Evolutionary conservation across 2,329 filamentous ascomycete species (phyloP).

Genomic region (Colletotrichum agaves): DNA sequence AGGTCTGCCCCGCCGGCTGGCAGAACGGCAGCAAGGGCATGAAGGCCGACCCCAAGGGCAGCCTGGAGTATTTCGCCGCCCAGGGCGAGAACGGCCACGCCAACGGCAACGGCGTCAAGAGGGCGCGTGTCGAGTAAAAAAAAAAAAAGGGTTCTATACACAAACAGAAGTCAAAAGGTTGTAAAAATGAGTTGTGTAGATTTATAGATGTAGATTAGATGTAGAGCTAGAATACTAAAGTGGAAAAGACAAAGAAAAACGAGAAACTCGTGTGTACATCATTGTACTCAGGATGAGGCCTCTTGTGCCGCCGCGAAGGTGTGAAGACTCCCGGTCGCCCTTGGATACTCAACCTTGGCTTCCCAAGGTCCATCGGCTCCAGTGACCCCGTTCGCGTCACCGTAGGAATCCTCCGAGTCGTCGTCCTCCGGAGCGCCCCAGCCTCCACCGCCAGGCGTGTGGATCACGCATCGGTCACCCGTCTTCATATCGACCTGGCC

Average conservation of each 20-base stretch:
- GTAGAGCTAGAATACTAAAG: constrained; percentile 4
- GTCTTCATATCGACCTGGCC: constrained; percentile 67
- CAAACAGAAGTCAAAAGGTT: background rate
- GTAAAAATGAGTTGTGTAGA: background rate
- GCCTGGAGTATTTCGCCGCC: constrained; percentile 58
- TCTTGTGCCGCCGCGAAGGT: background rate
- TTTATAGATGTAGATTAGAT: constrained; percentile 16
- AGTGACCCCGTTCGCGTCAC: background rate
- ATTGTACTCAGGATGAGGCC: background rate
- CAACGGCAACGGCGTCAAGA: constrained; percentile 33
- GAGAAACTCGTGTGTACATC: too few species aligned
- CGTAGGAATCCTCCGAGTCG: background rate
- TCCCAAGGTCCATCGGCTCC: background rate
- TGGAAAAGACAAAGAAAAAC: too few species aligned
- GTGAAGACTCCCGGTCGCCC: background rate
- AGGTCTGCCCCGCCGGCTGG: constrained; percentile 71
- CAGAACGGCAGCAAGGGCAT: constrained; percentile 58
- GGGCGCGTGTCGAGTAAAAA: constrained; percentile 21
- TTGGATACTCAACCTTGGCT: background rate
- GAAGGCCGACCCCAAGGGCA: constrained; percentile 63
- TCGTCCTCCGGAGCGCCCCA: constrained; percentile 54
- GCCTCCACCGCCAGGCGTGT: constrained; percentile 71
- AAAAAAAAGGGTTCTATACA: background rate
- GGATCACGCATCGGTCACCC: constrained; percentile 70
- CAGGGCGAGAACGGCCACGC: constrained; percentile 46